Conservation (phyloP, 805 yeast species). For the Schwanniomyces pseudopolymorphus region DNA sequence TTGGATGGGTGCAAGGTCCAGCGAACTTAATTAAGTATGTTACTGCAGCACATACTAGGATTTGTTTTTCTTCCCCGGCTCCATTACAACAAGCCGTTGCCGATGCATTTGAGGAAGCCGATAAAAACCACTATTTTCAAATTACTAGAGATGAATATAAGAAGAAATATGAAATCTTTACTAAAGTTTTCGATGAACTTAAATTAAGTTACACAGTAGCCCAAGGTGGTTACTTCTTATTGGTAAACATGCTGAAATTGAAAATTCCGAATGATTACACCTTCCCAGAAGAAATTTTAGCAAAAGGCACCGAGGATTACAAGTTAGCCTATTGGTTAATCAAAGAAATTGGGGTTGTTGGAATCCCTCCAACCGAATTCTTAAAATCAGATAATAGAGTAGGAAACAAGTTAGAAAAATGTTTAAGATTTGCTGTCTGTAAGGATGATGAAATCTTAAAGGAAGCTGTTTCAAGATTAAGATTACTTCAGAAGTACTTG, state of each 20-base stretch:
- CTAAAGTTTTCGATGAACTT: slow-evolving; percentile 78
- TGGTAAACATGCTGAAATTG: slow-evolving; percentile 84
- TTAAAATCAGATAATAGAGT: slow-evolving; percentile 59
- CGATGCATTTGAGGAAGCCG: slow-evolving; percentile 65
- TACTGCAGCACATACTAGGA: slow-evolving; percentile 88
- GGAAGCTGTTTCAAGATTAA: slow-evolving; percentile 77
- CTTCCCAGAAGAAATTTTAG: slow-evolving; percentile 67
- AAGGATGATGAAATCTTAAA: slow-evolving; percentile 80
- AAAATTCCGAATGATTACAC: slow-evolving; percentile 71
- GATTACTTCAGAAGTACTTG: slow-evolving; percentile 63
- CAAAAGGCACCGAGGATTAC: slow-evolving; percentile 77
- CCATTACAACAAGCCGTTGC: slow-evolving; percentile 94
- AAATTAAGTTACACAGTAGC: slow-evolving; percentile 87
- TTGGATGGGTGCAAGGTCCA: slow-evolving; percentile 93
- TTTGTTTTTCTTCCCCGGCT: slow-evolving; percentile 86
- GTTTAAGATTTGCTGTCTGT: slow-evolving; percentile 93
- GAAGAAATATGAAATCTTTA: slow-evolving; percentile 71
- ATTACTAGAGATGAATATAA: slow-evolving; percentile 66
- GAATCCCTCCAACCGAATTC: slow-evolving; percentile 98
- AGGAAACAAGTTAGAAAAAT: slow-evolving; percentile 75
- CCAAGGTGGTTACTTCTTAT: slow-evolving; percentile 89
- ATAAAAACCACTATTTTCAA: slow-evolving; percentile 63
- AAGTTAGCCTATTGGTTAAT: slow-evolving; percentile 90
- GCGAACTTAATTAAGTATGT: slow-evolving; percentile 79
- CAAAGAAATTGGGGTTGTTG: slow-evolving; percentile 88